Percentiles rank a stretch among this genome's conserved stretches.
These are phyloP conservation scores for Alternaria angustiovoidea DNA, from an alignment of 2,329 filamentous ascomycete species.

Conservation along the genomic window DNA sequence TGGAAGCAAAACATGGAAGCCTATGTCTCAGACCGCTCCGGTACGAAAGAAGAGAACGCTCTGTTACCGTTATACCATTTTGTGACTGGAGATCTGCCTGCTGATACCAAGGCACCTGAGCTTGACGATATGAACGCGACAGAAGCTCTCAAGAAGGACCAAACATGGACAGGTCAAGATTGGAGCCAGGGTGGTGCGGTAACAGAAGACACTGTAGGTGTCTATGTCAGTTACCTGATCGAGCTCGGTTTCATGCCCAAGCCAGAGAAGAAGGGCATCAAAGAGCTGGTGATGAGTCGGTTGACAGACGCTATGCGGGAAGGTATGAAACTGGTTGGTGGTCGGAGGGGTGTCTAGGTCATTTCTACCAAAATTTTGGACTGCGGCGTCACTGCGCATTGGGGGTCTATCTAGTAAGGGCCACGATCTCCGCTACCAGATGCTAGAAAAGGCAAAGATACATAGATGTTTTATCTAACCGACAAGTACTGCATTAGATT, in stretches of 20 bases:
- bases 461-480: neutral
- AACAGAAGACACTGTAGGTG: constrained; percentile 66
- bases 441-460: neutral
- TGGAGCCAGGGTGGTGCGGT: constrained; percentile 66
- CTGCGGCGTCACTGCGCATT: neutral
- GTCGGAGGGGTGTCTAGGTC: constrained; percentile 37
- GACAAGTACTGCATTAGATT: neutral
- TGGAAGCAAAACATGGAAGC: constrained; percentile 74
- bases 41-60: constrained; percentile 72
- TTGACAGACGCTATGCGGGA: constrained; percentile 46
- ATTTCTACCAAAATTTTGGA: neutral
- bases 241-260: constrained; percentile 68
- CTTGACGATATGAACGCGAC: constrained; percentile 77
- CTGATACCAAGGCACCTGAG: constrained; percentile 74
- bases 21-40: constrained; percentile 67
- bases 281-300: constrained; percentile 37
- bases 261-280: constrained; percentile 38
- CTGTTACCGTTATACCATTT: constrained; percentile 77
- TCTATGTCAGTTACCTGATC: constrained; percentile 70
- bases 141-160: constrained; percentile 69
- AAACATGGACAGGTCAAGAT: constrained; percentile 65
- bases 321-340: constrained; percentile 45
- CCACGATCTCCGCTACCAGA: neutral
- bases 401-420: neutral
- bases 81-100: constrained; percentile 73